Evolutionary conservation across 345 rosid species (phyloP), one percentile per base, ranked within the genome.

Genomic region (Rhodamnia rubescens): DNA sequence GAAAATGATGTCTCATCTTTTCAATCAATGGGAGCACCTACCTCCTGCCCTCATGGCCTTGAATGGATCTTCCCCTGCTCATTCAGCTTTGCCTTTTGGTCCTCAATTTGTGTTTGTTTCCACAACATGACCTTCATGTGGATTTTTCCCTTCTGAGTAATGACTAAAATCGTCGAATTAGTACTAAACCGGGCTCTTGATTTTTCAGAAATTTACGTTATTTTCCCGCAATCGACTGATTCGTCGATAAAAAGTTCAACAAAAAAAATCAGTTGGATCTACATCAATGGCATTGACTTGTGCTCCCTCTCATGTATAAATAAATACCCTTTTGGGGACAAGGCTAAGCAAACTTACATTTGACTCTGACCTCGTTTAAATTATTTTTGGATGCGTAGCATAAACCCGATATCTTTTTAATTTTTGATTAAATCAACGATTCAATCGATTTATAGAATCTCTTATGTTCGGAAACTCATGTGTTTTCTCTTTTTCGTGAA

Each of bases 1-100:
- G 91, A 91, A 82, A 87, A 90, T 89, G 91, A 89, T 9, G 24
- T 64, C 47, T 90, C 82, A 85, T 82, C 86, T 24, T 42, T 49
- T 78, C 83, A 81, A 84, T 86, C 74, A 88, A 88, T 88, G 40
- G 8, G 18, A 83, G 13, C 69, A 86, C 85, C 88, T 85, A 54
- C 85, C 69, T n/a, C 8, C n/a, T 59, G 74, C 55, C 61, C 42
- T 83, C 84, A 1, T 27, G 74, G 36, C 36, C 18, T n/a, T n/a
- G 74, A 27, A 59, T 56, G 29, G 6, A 24, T 26, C 61, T 24
- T 11, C 61, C 2, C 40, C 4, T 59, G 2, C 74, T 29, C 40
- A 7, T 64, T 32, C 22, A 16, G 75, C 42, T 32, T 32, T 64
- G 44, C 75, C 10, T 32, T 32, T 64, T 15, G 44, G 44, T 64